Conservation (phyloP, 805 yeast species). For the Tetrapisispora arboricola region DNA sequence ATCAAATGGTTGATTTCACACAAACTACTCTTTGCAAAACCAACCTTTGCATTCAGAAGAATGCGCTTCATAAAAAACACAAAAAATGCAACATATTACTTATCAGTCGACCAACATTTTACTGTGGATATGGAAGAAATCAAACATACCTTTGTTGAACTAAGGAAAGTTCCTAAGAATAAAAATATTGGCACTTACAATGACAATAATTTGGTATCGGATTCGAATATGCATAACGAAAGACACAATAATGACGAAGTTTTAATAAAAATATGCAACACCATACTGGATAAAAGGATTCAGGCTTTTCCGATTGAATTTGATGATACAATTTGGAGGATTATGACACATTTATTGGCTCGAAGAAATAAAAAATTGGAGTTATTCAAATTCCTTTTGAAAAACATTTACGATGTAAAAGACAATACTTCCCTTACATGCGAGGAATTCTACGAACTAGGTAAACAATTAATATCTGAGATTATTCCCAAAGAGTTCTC, state of each 20-base stretch:
- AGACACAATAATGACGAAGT: background rate
- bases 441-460: slow-evolving; percentile 20
- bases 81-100: slow-evolving; percentile 8
- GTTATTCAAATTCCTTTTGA: slow-evolving; percentile 10
- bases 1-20: slow-evolving; percentile 24
- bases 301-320: slow-evolving; percentile 16
- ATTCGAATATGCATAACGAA: background rate
- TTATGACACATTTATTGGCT: slow-evolving; percentile 8
- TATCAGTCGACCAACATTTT: slow-evolving; percentile 22
- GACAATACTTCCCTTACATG: slow-evolving; percentile 6
- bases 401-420: slow-evolving; percentile 10
- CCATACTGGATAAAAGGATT: slow-evolving; percentile 14
- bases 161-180: slow-evolving; percentile 4
- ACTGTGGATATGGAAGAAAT: slow-evolving; percentile 7
- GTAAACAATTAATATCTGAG: slow-evolving; percentile 10
- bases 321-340: slow-evolving; percentile 17
- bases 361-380: slow-evolving; percentile 10
- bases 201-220: background rate
- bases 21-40: slow-evolving; percentile 8
- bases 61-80: slow-evolving; percentile 18
- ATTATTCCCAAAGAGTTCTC: slow-evolving; percentile 1
- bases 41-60: slow-evolving; percentile 16
- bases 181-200: background rate
- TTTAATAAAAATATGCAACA: slow-evolving; percentile 2
- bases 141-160: slow-evolving; percentile 18